Evolutionary conservation across 2,329 filamentous ascomycete genomes (phyloP), one percentile per base, ranked within the genome.

Genomic region (Allantophomopsis cytisporea): DNA sequence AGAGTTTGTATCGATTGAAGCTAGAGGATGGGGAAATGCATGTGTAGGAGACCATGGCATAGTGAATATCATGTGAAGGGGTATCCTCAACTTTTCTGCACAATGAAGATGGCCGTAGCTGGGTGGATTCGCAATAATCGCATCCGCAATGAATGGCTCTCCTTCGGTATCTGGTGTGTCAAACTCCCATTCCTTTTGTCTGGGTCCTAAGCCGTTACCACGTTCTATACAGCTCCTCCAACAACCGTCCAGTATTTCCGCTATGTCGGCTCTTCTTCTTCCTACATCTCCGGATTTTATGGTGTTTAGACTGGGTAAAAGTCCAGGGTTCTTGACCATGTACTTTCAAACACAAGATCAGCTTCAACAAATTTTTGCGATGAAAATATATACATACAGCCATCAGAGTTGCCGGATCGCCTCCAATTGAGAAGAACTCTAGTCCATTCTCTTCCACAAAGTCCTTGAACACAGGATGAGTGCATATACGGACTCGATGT

Each of bases 281-380:
- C 70, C 76, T 37, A 91, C 73, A 52, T 89, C 84, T 4, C 84
- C 84, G 45, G 70, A 80, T 43, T 74, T 74, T 35, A 91, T 59
- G 1, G 80, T 76, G 36, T 86, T 76, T 43, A 87, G 73, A 0
- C 79, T 79, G 1, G 85, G 85, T 75, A 91, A 83, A 31, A 91
- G 63, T 0, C 84, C 83, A 0, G 84, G 83, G 47, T 89, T 81
- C 58, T 86, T 86, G 35, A 89, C 84, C 84, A 91, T 91, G 53
- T 87, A 91, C 31, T 34, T 34, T 3, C 2, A 28, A 31, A 38
- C 14, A 31, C 30, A 6, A 10, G 15, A 13, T 36, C 20, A 12
- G 39, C 23, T 8, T 28, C 11, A 28, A 10, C 8, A 12, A 3
- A 28, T 12, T 17, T 38, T 17, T 10, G 13, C 18, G 14, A 12